Evolutionary conservation across 2,329 filamentous ascomycete genomes (phyloP).

Genomic region (Cryphonectria parasitica): DNA sequence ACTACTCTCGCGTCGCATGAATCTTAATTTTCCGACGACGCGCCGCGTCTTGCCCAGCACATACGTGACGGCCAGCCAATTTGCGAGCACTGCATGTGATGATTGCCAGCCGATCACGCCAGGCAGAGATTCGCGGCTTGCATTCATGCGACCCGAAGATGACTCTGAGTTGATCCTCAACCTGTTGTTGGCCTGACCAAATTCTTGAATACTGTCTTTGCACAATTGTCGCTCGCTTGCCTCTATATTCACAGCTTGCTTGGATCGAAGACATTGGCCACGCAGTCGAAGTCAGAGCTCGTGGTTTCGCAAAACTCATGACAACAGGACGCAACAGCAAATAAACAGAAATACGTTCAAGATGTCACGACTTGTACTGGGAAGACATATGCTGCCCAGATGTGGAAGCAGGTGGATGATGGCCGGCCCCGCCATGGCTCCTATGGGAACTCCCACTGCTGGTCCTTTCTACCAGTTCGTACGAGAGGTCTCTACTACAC

Average conservation of each 20-base stretch:
- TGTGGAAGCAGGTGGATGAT: constrained; percentile 18
- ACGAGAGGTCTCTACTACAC: constrained; percentile 25
- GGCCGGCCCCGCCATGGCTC: constrained; percentile 9
- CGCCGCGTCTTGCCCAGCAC: constrained; percentile 7
- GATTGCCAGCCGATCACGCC: background rate
- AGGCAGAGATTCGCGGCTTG: constrained; percentile 16
- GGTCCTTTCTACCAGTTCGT: constrained; percentile 10
- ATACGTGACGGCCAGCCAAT: constrained; percentile 13
- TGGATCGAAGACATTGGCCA: background rate
- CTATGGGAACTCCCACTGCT: background rate
- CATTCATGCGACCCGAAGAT: constrained; percentile 10
- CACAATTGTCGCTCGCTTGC: background rate
- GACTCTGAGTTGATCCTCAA: constrained; percentile 5
- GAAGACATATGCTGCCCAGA: constrained; percentile 19
- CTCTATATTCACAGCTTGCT: background rate
- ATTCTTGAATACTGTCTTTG: background rate
- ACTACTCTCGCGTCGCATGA: constrained; percentile 2
- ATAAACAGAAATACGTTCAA: background rate
- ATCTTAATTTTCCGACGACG: constrained; percentile 22
- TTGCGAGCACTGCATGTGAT: constrained; percentile 8
- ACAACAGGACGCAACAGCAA: background rate
- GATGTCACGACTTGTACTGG: constrained; percentile 21
- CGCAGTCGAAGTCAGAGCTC: background rate
- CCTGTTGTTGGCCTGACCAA: background rate
- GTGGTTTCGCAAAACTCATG: background rate